phyloP scores from a whole-genome alignment of 371 early-diverging fungal species.

The Rhizopus delemar region DNA sequence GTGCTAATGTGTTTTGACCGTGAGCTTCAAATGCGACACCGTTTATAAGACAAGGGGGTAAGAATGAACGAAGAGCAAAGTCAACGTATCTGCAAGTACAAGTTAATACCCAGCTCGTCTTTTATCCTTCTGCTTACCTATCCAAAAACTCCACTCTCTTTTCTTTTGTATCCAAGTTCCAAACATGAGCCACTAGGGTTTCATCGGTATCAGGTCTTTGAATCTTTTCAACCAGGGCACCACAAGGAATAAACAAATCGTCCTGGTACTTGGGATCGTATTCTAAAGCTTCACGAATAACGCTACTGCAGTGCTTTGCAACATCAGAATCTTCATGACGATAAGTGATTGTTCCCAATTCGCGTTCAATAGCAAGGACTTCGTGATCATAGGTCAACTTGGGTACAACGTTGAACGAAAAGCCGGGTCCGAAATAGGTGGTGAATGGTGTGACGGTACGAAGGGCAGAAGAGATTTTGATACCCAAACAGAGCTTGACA shows the following conservation, averaged over 20 bases:
- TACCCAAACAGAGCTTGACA: conserved; percentile 68
- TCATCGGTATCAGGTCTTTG: conserved; percentile 50
- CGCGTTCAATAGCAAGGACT: conserved; percentile 51
- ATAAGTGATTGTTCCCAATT: conserved; percentile 61
- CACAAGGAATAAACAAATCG: conserved; percentile 63
- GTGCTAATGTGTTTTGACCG: conserved; percentile 68
- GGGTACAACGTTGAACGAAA: conserved; percentile 55
- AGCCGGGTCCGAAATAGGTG: conserved; percentile 65
- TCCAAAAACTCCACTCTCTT: conserved; percentile 58
- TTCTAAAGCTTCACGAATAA: conserved; percentile 60
- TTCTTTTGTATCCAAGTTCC: conserved; percentile 55
- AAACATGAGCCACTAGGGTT: conserved; percentile 51
- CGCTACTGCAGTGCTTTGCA: conserved; percentile 70
- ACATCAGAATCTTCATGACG: conserved; percentile 57
- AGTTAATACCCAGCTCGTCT: not conserved
- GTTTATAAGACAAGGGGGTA: conserved; percentile 65
- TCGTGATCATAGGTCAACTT: conserved; percentile 47
- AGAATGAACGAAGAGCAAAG: conserved; percentile 59
- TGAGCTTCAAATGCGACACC: conserved; percentile 79
- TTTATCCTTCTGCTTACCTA: conserved; percentile 24
- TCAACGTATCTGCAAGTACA: conserved; percentile 35
- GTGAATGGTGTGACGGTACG: conserved; percentile 76
- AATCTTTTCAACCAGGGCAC: conserved; percentile 65
- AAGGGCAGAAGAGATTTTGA: conserved; percentile 72
- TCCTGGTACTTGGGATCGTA: conserved; percentile 47